A percentile compares a stretch with the other conserved stretches of the same genome.
Evolutionary conservation across 176 grass and related monocot genomes (phyloP).

Genomic region (bread wheat (Triticum aestivum)): DNA sequence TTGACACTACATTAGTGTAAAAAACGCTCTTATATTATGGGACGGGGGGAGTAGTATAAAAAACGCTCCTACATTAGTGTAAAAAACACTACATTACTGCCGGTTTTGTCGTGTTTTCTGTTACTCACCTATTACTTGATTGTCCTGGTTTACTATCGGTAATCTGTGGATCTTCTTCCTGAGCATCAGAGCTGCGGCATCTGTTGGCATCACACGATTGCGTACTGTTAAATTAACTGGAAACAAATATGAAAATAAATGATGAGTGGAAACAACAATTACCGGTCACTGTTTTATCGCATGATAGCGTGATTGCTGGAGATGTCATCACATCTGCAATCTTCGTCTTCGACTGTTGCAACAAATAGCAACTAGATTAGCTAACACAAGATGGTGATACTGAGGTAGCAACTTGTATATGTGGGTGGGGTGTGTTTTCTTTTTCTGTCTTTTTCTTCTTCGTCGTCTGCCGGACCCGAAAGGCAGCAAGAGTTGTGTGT

Average conservation of each 20-base stretch:
- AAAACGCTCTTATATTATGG: no score
- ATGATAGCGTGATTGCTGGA: conserved; percentile 80
- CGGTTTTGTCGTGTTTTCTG: conserved; percentile 5
- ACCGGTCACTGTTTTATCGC: conserved; percentile 80
- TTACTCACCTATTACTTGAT: conserved; percentile 75
- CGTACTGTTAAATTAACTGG: conserved; percentile 11
- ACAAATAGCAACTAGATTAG: conserved; percentile 19
- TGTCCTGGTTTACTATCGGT: conserved; percentile 72
- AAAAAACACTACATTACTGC: no score
- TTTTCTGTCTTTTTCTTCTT: neutral
- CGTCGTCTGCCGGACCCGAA: neutral
- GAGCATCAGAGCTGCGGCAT: conserved; percentile 91
- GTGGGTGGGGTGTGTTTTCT: neutral
- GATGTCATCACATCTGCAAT: conserved; percentile 73
- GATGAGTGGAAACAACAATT: conserved; percentile 13
- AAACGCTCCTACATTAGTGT: no score
- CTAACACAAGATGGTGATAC: conserved; percentile 1
- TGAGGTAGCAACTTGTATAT: neutral
- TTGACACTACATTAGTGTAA: no score
- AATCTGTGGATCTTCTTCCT: conserved; percentile 86
- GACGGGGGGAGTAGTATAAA: neutral
- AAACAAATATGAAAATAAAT: neutral
- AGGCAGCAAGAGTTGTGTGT: neutral
- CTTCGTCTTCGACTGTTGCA: conserved; percentile 60
- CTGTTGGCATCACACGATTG: conserved; percentile 44